A percentile compares a stretch with the other conserved stretches of the same genome.
Conservation (phyloP, 371 early-diverging fungal genomes). For the Syncephalastrum racemosum region DNA sequence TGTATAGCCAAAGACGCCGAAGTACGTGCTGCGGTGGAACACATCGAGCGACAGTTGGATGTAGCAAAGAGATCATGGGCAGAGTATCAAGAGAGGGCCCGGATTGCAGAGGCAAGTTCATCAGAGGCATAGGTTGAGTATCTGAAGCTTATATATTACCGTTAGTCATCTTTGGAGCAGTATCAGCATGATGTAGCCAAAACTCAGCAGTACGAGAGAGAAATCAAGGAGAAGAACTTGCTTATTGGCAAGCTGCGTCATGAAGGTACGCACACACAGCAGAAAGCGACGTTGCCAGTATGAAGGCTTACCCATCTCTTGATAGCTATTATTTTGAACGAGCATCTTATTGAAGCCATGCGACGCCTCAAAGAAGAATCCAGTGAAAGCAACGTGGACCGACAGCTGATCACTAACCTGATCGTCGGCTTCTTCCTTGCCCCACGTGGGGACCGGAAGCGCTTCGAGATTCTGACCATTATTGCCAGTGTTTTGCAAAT, state of each 20-base stretch:
- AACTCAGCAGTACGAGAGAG: conserved; percentile 66
- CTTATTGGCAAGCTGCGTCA: conserved; percentile 80
- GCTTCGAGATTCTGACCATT: conserved; percentile 85
- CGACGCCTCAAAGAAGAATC: conserved; percentile 76
- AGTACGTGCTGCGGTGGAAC: conserved; percentile 75
- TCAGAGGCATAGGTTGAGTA: neutral
- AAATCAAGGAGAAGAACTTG: conserved; percentile 72
- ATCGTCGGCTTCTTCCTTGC: conserved; percentile 82
- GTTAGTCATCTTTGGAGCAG: conserved; percentile 48
- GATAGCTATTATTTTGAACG: conserved; percentile 76
- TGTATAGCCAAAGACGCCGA: conserved; percentile 65
- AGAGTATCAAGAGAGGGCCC: conserved; percentile 62
- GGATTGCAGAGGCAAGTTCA: conserved; percentile 58
- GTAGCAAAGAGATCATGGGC: conserved; percentile 50
- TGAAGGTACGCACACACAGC: conserved; percentile 47
- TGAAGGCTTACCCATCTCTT: neutral
- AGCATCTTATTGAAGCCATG: conserved; percentile 85
- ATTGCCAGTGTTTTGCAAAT: conserved; percentile 87
- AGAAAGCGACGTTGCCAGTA: no score
- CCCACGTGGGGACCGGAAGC: conserved; percentile 85
- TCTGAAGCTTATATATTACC: neutral
- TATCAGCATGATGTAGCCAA: conserved; percentile 60
- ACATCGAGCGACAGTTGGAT: conserved; percentile 59
- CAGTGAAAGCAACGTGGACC: conserved; percentile 79
- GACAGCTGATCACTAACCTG: conserved; percentile 83